Base-by-base conservation (phyloP, 1,139 yeast genomes). In the Scheffersomyces parashehatae region DNA sequence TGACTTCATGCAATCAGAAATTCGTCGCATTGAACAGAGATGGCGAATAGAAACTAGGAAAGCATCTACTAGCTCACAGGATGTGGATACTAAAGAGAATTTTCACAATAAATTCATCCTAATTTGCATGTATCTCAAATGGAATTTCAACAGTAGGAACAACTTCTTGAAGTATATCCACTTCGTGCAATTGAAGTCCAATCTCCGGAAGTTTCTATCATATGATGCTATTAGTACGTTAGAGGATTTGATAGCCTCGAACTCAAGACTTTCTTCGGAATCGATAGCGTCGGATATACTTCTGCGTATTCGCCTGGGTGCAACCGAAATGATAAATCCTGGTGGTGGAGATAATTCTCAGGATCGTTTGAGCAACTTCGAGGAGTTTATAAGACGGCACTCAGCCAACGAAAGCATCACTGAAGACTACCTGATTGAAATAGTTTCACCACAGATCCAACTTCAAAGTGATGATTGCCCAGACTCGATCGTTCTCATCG, bases 401-500 rank as follows among this genome's bases (percentile, higher is more conserved):
- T 55, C 65, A 2, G 65, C 66, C 6, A 63, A 68, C 39, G 79
- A 81, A 45, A 62, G 59, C n/a, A 68, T 81, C 5, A 75, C 75
- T 14, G 88, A 85, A 50, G 81, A 85, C 41, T 88, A 81, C 55
- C 62, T 83, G 49, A 73, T 91, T 37, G 88, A 88, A 46, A 74
- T 91, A 32, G 72, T 88, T 10, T 79, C 91, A 1, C 98, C 99
- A 0, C 98, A 93, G 59, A 81, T 93, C 40, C 96, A 91, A 59
- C 63, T 91, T 16, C 83, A 85, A 47, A 77, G 88, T 41, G 84
- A 83, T 30, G 79, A 79, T 41, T 79, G 81, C 38, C 81, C 83
- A 0, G 79, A 80, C 39, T 75, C 85, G 2, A 82, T 88, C 43
- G 76, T 89, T n/a, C 38, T 55, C 5, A 46, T 60, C 3, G 47